phyloP scores from a whole-genome alignment of 2,329 filamentous ascomycete species.

The Fusarium albidum region DNA sequence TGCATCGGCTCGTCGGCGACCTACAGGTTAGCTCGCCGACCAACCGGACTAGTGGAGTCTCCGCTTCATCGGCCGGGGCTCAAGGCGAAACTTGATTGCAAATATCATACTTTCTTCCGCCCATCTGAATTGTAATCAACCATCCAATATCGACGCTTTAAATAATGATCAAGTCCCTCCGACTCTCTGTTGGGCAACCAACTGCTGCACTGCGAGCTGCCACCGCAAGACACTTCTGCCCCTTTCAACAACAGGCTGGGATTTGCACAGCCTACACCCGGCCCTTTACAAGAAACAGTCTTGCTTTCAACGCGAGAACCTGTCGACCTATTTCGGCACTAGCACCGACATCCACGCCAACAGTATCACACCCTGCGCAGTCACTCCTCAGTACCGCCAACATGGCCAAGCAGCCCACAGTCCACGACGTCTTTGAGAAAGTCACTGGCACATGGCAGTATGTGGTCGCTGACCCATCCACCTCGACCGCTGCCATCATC shows the following conservation, averaged over 20 bases:
- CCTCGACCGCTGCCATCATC: constrained; percentile 62
- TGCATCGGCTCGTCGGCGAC: constrained; percentile 8
- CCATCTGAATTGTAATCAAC: background rate
- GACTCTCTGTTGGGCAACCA: background rate
- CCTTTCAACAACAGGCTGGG: background rate
- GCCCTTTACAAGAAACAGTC: background rate
- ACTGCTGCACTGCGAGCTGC: background rate
- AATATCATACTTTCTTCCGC: constrained; percentile 1
- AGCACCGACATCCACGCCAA: too few relatives aligned
- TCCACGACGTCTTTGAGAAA: constrained; percentile 31
- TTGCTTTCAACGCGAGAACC: background rate
- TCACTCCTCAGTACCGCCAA: too few relatives aligned
- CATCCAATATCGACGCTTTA: background rate
- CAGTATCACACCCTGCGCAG: too few relatives aligned
- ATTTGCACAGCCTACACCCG: background rate
- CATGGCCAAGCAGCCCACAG: constrained; percentile 9
- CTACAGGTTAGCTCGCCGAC: constrained; percentile 6
- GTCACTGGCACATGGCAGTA: constrained; percentile 67
- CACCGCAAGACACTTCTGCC: too few relatives aligned
- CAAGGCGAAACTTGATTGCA: background rate
- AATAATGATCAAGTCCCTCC: background rate
- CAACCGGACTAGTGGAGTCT: background rate
- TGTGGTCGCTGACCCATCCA: constrained; percentile 62
- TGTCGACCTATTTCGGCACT: too few relatives aligned
- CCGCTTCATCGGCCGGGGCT: background rate